Evolutionary conservation across 106 monocot species (phyloP).

Genomic region (Phalaenopsis equestris): DNA sequence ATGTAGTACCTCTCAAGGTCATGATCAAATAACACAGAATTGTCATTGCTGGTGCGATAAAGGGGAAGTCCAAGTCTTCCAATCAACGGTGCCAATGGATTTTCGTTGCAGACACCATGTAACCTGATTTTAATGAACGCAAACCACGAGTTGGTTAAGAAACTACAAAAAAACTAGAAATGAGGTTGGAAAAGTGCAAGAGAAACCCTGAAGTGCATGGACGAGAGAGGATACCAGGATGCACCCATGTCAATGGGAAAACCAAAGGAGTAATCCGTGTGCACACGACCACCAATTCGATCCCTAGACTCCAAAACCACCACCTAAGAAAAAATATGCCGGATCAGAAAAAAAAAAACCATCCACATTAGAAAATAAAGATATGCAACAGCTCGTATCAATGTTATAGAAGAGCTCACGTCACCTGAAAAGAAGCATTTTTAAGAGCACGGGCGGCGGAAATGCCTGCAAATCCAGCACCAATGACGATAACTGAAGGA

Average conservation of each 20-base stretch:
- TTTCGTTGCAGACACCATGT: constrained; percentile 50
- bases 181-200: background rate
- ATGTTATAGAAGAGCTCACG: background rate
- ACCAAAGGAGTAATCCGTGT: constrained; percentile 75
- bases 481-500: constrained; percentile 72
- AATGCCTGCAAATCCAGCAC: constrained; percentile 74
- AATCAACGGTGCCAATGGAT: constrained; percentile 44
- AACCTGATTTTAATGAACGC: constrained; percentile 15
- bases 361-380: background rate
- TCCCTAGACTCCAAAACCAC: constrained; percentile 75
- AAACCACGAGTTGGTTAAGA: background rate
- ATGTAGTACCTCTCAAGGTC: constrained; percentile 44
- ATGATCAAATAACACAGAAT: constrained; percentile 58
- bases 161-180: background rate
- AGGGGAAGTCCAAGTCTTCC: constrained; percentile 46
- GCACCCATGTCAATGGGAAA: constrained; percentile 88
- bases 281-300: constrained; percentile 72
- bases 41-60: constrained; percentile 54
- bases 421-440: constrained; percentile 43
- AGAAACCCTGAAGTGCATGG: background rate
- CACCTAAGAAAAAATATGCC: constrained; percentile 35
- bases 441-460: constrained; percentile 73
- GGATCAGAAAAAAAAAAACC: background rate
- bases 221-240: constrained; percentile 40
- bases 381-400: background rate